Evolutionary conservation across 257 asterid genomes (phyloP).

Genomic region (Capsicum chinense): DNA sequence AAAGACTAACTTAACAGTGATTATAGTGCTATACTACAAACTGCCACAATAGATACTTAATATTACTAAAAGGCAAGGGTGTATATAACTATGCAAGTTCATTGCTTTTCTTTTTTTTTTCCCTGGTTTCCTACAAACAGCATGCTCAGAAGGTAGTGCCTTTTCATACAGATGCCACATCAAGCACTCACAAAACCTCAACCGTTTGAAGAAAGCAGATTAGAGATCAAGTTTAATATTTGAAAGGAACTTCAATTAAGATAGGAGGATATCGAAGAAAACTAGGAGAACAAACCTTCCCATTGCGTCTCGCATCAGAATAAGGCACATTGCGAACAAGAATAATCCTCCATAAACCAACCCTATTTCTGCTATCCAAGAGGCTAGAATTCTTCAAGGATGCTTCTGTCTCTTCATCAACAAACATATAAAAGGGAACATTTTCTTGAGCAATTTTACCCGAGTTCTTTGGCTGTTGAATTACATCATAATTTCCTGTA

Average conservation of each 20-base stretch:
- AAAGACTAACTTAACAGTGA: not conserved
- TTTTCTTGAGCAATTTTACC: conserved; percentile 60
- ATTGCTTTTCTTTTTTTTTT: not conserved
- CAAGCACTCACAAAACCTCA: not conserved
- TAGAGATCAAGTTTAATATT: not conserved
- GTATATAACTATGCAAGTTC: not conserved
- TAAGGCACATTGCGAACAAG: conserved; percentile 89
- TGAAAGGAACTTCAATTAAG: not conserved
- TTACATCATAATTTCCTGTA: conserved; percentile 84
- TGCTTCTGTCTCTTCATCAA: conserved; percentile 91
- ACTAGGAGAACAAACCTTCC: conserved; percentile 64
- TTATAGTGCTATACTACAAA: not conserved
- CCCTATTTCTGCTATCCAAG: conserved; percentile 61
- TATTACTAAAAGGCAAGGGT: not conserved
- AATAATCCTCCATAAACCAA: conserved; percentile 89
- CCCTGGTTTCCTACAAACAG: not conserved
- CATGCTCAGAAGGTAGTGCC: not conserved
- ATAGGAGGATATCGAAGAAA: conserved; percentile 20
- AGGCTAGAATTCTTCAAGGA: conserved; percentile 68
- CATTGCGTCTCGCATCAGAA: conserved; percentile 86
- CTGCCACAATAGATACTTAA: not conserved
- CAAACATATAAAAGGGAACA: conserved; percentile 83
- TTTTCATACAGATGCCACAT: not conserved
- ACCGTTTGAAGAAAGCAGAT: not conserved
- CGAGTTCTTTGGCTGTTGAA: conserved; percentile 79